Base-by-base conservation (phyloP, 257 asterid species). In the Jasminum sambac region DNA sequence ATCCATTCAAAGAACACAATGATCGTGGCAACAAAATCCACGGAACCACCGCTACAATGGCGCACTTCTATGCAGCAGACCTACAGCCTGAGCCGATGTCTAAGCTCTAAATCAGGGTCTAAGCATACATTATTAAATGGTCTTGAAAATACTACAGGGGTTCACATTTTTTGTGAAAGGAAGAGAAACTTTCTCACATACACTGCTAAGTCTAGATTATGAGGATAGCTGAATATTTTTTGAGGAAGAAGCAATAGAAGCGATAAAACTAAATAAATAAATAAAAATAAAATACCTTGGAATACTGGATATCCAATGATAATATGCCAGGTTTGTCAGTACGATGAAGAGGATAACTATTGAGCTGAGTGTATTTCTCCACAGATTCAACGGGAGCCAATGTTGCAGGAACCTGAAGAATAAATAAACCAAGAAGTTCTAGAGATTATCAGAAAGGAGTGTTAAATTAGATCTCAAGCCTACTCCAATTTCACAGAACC, bases 261-360 rank as follows among this genome's bases (percentile, higher is more conserved):
- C 39, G 19, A 16, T 52, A 57, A 36, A 30, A 34, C 64, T 64
- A n/a, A 72, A 48, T 10, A 76, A 64, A 26, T 43, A 67, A 67
- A 14, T 74, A 60, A 11, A 64, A 66, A 21, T 71, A 46, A 12
- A 76, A 64, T 83, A 91, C 99, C 98, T 87, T 88, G 63, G 94
- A 76, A 79, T 82, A 69, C 30, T 80, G 81, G 76, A 91, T 87
- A 75, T 95, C 99, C 92, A 95, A 24, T 8, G 96, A 87, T 69
- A 91, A 85, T 78, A 95, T 90, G 63, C 99, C 99, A 37, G 98
- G 99, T 76, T 91, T 95, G 84, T 82, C 91, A 73, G 98, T 91
- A 66, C 86, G 88, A 75, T 95, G 99, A 76, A 95, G 98, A 64
- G 99, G 99, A 79, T 85, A 86, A 55, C 92, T 88, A 63, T 86